A percentile compares a stretch with the other conserved stretches of the same genome.
Conservation (phyloP, 768 basidiomycete species). For the Trichaptum fuscoviolaceum region DNA sequence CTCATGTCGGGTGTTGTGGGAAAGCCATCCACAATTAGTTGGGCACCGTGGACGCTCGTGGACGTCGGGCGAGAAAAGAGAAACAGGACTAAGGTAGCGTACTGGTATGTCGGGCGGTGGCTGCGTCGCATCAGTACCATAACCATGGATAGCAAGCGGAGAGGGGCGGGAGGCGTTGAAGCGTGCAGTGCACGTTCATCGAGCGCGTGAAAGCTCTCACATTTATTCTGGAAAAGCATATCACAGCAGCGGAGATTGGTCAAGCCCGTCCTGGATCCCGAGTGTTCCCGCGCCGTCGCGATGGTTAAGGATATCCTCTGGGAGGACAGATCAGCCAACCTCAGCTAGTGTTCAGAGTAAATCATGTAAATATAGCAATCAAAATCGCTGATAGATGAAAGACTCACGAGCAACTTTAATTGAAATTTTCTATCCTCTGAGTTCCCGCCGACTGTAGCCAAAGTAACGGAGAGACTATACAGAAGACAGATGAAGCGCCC, state of each 20-base stretch:
- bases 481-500: not conserved
- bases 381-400: not conserved
- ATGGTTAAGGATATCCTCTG: not conserved
- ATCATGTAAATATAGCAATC: not conserved
- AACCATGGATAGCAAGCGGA: not conserved
- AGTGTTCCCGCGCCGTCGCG: not conserved
- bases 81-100: not conserved
- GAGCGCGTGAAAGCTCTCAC: not conserved
- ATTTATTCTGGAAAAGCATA: not conserved
- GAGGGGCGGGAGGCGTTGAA: slow-evolving; percentile 1
- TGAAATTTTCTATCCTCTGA: not conserved
- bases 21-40: not conserved
- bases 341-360: not conserved
- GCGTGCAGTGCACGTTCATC: not conserved
- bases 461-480: not conserved
- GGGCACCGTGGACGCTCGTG: not conserved
- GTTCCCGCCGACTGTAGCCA: not conserved
- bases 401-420: not conserved
- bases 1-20: not conserved
- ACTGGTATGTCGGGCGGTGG: not conserved
- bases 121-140: not conserved
- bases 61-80: not conserved
- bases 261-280: not conserved
- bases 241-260: not conserved
- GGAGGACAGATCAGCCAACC: not conserved